Evolutionary conservation across 805 yeast genomes (phyloP), one percentile per base, ranked within the genome.

Genomic region (Pichia nakasei): DNA sequence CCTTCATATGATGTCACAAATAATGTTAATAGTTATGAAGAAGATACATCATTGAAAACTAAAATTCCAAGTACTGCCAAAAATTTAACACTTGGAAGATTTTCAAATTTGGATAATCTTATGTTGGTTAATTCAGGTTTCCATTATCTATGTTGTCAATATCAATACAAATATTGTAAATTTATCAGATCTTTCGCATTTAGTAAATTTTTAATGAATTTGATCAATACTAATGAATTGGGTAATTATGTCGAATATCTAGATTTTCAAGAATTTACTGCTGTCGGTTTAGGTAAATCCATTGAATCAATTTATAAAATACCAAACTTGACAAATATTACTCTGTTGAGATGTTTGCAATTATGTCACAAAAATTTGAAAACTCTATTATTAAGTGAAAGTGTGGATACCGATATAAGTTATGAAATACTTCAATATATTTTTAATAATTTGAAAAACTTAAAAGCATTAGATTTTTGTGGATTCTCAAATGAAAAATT

Each of bases 281-380:
- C 91, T 0, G 80, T 89, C 39, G 96, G 96, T 0, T 69, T 88
- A 39, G 96, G 96, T 2, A 70, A 96, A 50, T 84, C 96, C 0
- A 86, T 85, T 11, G 74, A 82, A 52, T 88, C 88, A 95, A 89
- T 85, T 64, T 81, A 77, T 61, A 94, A 85, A 62, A 88, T 88
- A 53, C 94, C 88, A 62, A 85, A 85, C 85, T 86, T 88, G 35
- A 88, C 96, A 0, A 70, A 81, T 35, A 65, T 67, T 22, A 88
- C 96, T 3, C 78, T 88, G 21, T 61, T 75, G 38, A 68, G 75
- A 20, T 85, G 86, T 45, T 67, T 88, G 24, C 56, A 63, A 41
- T 60, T 76, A 46, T 37, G 42, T 31, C 80, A 85, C 1, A 83
- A 86, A 0, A 80, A 82, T 50, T 63, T 89, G 41, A 64, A 75